Base-by-base conservation (phyloP, 1,284 basidiomycete genomes). In the Papiliotrema fonsecae region DNA sequence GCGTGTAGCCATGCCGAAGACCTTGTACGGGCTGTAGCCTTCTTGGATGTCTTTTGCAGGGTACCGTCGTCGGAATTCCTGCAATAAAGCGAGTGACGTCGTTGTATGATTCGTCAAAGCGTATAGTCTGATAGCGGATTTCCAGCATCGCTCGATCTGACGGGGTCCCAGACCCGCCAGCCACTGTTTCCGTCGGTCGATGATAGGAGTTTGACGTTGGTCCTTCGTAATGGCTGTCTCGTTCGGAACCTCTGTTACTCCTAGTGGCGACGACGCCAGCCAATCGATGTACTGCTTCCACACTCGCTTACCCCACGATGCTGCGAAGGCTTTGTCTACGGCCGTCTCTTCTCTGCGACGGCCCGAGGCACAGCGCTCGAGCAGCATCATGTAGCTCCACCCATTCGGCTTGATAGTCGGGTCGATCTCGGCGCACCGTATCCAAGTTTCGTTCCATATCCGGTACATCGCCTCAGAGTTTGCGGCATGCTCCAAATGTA, bases 281-380 rank as follows among this genome's bases (percentile, higher is more conserved):
- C 36, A 31, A 24, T 39, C 27, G 10, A 47, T 42, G 47, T 72
- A 73, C 21, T 54, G 52, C 19, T 42, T 34, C 69, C 71, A 74
- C 1, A 63, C 39, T n/a, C 50, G 45, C 27, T 52, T 21, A 2
- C 57, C 65, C 64, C 62, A 67, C 13, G 41, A 45, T 13, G 58
- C 40, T 0, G 62, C 59, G 1, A 51, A 34, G 0, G 49, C 22
- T 21, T 53, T 46, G 44, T 62, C 60, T 16, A 57, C 54, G 3
- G 49, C 35, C 0, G 44, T 42, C 45, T 56, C 54, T 4, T 49
- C 49, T 9, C 47, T 54, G 2, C 56, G 48, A 13, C 49, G 73
- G 3, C 80, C 68, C 24, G 70, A 64, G 0, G 78, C 77, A 55
- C 86, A 87, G 24, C 81, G 75, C 61, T 88, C 85, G 24, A 93